Evolutionary conservation across 2,329 filamentous ascomycete genomes (phyloP), one percentile per base, ranked within the genome.

Genomic region (Botrytis aclada): DNA sequence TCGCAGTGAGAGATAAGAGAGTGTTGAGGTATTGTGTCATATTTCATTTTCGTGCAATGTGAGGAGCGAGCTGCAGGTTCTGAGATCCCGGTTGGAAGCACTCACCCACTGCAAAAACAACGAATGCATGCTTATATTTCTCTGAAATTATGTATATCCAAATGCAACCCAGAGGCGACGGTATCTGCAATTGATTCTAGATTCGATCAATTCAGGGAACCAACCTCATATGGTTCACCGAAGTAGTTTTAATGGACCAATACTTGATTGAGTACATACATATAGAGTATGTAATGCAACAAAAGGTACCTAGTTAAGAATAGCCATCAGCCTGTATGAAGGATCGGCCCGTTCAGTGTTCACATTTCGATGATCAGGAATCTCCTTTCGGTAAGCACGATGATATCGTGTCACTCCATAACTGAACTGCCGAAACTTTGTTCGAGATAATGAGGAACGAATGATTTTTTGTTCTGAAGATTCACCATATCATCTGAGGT

Each of bases 321-420:
- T 56, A 58, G 41, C 9, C 37, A 22, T 25, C 51, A 61, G 37
- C 66, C 66, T 69, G 29, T 41, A 18, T 69, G 51, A 69, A 29
- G 37, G 66, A 69, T 69, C 66, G 66, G 66, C 66, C 66, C 66
- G 51, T 66, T 45, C 22, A 61, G 37, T 16, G 10, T 25, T 41
- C 66, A 25, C 37, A 4, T 32, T 37, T 66, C 43, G 43, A 16
- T 69, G n/a, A 60, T 60, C 47, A 69, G 39, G n/a, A 41, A 56
- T 60, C 22, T 29, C 10, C 29, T 60, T 69, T 16, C 34, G 37
- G 66, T 43, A 56, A 41, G 54, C 51, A 41, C 9, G 18, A 43
- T 69, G 43, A n/a, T 10, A n/a, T 65, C 43, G 63, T 65, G 29
- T 65, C 43, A 37, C 41, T 34, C 51, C 51, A 12, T 37, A n/a